Conservation (phyloP, 257 asterid genomes). For the Prunella vulgaris region DNA sequence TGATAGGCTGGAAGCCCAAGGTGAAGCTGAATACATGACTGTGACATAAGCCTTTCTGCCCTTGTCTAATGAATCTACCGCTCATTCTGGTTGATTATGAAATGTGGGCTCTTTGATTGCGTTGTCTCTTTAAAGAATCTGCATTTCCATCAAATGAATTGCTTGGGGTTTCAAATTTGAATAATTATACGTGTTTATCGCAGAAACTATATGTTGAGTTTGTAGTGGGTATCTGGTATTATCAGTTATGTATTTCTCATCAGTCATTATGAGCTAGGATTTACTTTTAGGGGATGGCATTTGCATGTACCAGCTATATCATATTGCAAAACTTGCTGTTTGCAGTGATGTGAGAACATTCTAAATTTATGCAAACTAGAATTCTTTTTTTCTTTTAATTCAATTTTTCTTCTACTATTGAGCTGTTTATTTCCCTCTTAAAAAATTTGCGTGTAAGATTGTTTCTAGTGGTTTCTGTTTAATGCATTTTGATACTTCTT, state of each 20-base stretch:
- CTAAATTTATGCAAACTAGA: background rate
- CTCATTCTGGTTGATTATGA: background rate
- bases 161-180: constrained; percentile 3
- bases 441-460: background rate
- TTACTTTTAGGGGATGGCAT: background rate
- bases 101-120: background rate
- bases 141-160: background rate
- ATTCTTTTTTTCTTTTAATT: background rate
- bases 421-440: background rate
- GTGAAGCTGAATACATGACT: constrained; percentile 5
- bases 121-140: background rate
- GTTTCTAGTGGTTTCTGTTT: background rate
- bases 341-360: background rate
- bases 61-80: background rate
- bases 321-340: background rate
- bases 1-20: background rate
- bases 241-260: background rate
- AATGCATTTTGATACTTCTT: background rate
- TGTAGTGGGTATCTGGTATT: constrained; percentile 2
- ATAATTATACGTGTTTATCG: background rate
- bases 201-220: background rate
- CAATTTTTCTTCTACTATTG: background rate
- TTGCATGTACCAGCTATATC: background rate
- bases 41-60: background rate
- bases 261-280: background rate